Percentiles rank a stretch among this genome's conserved stretches.
Evolutionary conservation across 2,329 filamentous ascomycete genomes (phyloP).

Genomic region (Ophiostoma triangulosporum): DNA sequence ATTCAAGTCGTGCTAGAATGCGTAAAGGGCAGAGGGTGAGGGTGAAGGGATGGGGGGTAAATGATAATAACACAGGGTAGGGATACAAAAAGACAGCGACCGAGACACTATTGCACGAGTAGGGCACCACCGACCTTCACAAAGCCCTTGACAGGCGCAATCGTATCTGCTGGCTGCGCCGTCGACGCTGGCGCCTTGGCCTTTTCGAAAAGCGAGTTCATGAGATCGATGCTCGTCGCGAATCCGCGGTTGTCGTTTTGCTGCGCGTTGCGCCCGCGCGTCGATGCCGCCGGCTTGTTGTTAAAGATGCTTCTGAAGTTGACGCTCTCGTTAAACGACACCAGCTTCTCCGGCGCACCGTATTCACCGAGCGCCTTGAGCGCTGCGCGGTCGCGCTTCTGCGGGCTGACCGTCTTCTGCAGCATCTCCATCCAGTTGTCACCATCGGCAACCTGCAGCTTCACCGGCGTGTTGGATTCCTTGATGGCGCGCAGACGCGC

Average conservation of each 20-base stretch:
- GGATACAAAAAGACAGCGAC: constrained; percentile 15
- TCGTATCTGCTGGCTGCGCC: constrained; percentile 32
- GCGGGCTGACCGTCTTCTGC: constrained; percentile 83
- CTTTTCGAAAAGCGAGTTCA: constrained; percentile 84
- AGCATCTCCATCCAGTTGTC: constrained; percentile 92
- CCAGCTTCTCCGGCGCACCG: constrained; percentile 37
- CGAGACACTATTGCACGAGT: constrained; percentile 21
- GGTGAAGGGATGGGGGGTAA: background rate
- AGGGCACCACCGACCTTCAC: constrained; percentile 54
- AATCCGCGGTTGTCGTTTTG: constrained; percentile 50
- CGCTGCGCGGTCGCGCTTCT: constrained; percentile 77
- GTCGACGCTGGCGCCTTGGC: constrained; percentile 41
- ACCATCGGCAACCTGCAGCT: constrained; percentile 49
- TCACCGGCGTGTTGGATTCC: constrained; percentile 42
- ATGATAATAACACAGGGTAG: background rate
- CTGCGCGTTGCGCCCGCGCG: constrained; percentile 22
- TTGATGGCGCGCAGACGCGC: constrained; percentile 51
- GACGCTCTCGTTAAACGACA: constrained; percentile 19
- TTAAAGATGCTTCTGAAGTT: constrained; percentile 19
- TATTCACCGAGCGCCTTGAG: constrained; percentile 45
- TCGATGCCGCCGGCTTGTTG: constrained; percentile 17
- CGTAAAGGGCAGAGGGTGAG: background rate
- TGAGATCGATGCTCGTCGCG: constrained; percentile 82
- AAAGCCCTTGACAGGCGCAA: constrained; percentile 50
- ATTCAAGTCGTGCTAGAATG: background rate